These are phyloP conservation scores for Macroventuria anomochaeta DNA, from an alignment of 2,329 filamentous ascomycete genomes.

Conservation along the genomic window DNA sequence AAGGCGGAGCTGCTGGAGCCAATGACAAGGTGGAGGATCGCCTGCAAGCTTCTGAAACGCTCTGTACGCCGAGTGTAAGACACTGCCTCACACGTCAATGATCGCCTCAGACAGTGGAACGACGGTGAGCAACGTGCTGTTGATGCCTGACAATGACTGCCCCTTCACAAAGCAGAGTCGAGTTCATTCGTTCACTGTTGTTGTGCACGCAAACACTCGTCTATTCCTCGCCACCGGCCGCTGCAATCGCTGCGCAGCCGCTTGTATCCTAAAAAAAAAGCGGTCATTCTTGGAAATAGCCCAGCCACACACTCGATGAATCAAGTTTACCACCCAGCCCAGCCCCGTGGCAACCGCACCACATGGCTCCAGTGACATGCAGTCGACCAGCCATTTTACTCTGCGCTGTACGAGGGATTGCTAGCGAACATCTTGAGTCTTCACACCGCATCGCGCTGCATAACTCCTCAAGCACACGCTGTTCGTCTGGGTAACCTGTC, in stretches of 20 bases:
- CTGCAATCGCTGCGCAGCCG: not conserved
- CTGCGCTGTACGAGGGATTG: not conserved
- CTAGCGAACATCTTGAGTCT: not conserved
- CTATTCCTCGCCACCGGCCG: constrained; percentile 1
- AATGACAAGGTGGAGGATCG: constrained; percentile 4
- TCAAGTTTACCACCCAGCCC: not conserved
- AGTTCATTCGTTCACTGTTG: not conserved
- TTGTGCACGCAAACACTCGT: not conserved
- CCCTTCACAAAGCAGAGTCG: not conserved
- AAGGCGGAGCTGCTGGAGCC: constrained; percentile 6
- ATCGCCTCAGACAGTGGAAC: not conserved
- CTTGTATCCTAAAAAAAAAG: constrained; percentile 1
- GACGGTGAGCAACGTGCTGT: not conserved
- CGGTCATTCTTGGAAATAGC: not conserved
- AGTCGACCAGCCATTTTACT: not conserved
- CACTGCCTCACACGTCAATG: constrained; percentile 2
- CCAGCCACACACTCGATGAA: constrained; percentile 15
- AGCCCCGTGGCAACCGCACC: constrained; percentile 1
- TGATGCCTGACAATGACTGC: not conserved
- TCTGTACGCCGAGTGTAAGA: not conserved
- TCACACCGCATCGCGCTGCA: not conserved
- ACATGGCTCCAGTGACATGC: not conserved
- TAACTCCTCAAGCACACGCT: too few relatives aligned
- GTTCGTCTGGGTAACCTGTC: not conserved
- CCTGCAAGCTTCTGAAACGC: constrained; percentile 14